Evolutionary conservation across 768 basidiomycete genomes (phyloP), one percentile per base, ranked within the genome.

Genomic region (Termitomyces sp.): DNA sequence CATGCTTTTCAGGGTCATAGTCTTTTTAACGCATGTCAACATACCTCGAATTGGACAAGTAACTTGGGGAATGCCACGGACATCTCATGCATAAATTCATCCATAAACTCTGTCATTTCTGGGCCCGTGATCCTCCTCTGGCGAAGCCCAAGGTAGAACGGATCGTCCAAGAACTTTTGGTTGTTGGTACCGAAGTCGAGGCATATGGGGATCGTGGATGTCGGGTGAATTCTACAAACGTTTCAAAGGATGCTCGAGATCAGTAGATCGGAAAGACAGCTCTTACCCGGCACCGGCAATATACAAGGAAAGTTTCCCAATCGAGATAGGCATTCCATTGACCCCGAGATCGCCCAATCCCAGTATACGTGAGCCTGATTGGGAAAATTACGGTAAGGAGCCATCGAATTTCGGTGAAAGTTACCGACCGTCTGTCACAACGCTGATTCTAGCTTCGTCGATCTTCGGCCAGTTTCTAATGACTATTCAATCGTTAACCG

Each of bases 181-280:
- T 84, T 96, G 74, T 96, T 92, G 6, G 94, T 96, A 41, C 94
- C 95, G 41, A 96, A 80, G 72, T 97, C 94, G 55, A 93, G 78
- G 63, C 83, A 85, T 64, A 94, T 92, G 31, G 93, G 92, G 36
- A 95, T 76, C 1, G 89, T 88, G 18, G 90, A 88, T 24, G 79
- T 71, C 5, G 90, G 89, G 16, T 87, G 88, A 61, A 92, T 87
- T 51, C 90, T 90, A 58, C 49, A 5, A 14, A 26, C 12, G 26
- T n/a, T 18, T 39, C 32, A 54, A 7, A 46, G 24, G 13, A 39
- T 34, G 36, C 13, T 22, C 36, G n/a, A 46, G 13, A 37, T 29
- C 10, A 16, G 12, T 37, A 24, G 46, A 31, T 37, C 47, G 54
- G 29, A 43, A 47, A 32, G 46, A 46, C 20, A 29, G 53, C 44